Conservation (phyloP, 305 asterid genomes). For the Fraxinus albicans region DNA sequence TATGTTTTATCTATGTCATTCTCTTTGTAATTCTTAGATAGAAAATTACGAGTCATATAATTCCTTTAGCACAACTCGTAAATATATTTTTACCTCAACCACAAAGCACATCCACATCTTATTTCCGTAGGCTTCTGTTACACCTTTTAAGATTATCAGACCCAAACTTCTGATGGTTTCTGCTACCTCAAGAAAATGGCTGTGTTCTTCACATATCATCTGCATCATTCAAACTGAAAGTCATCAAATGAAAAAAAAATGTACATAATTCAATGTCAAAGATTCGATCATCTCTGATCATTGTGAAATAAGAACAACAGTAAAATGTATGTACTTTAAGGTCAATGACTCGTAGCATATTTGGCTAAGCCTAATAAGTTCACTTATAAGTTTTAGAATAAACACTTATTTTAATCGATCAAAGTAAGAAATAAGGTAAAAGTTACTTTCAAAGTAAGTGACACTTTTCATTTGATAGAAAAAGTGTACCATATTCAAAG, state of each 20-base stretch:
- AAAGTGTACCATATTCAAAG: not conserved
- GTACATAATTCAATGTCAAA: not conserved
- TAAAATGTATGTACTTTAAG: not conserved
- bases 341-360: not conserved
- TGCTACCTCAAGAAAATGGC: slow-evolving; percentile 79
- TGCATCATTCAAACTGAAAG: slow-evolving; percentile 30
- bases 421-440: not conserved
- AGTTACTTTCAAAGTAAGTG: not conserved
- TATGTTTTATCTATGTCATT: not conserved
- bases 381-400: not conserved
- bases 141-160: slow-evolving; percentile 76
- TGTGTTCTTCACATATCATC: slow-evolving; percentile 77
- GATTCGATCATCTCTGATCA: not conserved
- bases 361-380: not conserved
- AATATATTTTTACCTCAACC: slow-evolving; percentile 67
- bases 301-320: not conserved
- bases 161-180: slow-evolving; percentile 86
- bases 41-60: not conserved
- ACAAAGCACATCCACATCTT: slow-evolving; percentile 84
- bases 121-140: slow-evolving; percentile 64
- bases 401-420: not conserved
- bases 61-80: not conserved
- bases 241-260: not conserved
- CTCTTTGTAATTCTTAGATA: not conserved
- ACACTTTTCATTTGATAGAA: not conserved